Percentiles rank a stretch among this genome's conserved stretches.
These are phyloP conservation scores for Hymenotorrendiella dingleyae DNA, from an alignment of 2,329 filamentous ascomycete species.

Conservation along the genomic window DNA sequence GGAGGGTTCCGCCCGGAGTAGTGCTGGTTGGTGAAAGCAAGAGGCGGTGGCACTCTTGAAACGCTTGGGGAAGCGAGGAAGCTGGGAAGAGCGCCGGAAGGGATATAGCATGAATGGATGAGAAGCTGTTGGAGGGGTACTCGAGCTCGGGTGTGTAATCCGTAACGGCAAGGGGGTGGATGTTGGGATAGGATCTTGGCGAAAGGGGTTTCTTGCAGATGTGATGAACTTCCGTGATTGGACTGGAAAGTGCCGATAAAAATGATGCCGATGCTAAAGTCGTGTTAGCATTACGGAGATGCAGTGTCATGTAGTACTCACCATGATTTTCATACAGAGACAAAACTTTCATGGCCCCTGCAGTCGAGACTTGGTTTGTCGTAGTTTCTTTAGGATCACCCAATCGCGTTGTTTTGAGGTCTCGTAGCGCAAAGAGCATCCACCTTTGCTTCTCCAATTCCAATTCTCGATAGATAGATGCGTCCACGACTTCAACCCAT, in stretches of 20 bases:
- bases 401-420: constrained; percentile 25
- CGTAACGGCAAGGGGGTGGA: constrained; percentile 30
- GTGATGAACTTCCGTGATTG: constrained; percentile 38
- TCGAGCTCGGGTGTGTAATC: constrained; percentile 34
- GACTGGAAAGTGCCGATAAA: constrained; percentile 26
- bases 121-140: constrained; percentile 36
- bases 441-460: constrained; percentile 53
- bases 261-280: constrained; percentile 25
- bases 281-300: too few relatives aligned
- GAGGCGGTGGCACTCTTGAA: constrained; percentile 50
- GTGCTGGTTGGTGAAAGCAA: constrained; percentile 36
- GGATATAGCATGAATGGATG: constrained; percentile 45
- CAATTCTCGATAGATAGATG: constrained; percentile 43
- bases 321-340: constrained; percentile 30
- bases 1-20: constrained; percentile 40
- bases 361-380: constrained; percentile 15
- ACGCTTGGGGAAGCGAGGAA: constrained; percentile 48
- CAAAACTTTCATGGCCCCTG: constrained; percentile 17
- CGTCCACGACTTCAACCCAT: constrained; percentile 40
- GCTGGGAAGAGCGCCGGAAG: constrained; percentile 53
- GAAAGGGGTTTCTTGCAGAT: constrained; percentile 34
- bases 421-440: constrained; percentile 54
- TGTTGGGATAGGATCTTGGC: constrained; percentile 31
- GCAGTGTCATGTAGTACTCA: too few relatives aligned
- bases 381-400: constrained; percentile 27